phyloP scores from a whole-genome alignment of 805 yeast species.

The Candida boleticola region DNA sequence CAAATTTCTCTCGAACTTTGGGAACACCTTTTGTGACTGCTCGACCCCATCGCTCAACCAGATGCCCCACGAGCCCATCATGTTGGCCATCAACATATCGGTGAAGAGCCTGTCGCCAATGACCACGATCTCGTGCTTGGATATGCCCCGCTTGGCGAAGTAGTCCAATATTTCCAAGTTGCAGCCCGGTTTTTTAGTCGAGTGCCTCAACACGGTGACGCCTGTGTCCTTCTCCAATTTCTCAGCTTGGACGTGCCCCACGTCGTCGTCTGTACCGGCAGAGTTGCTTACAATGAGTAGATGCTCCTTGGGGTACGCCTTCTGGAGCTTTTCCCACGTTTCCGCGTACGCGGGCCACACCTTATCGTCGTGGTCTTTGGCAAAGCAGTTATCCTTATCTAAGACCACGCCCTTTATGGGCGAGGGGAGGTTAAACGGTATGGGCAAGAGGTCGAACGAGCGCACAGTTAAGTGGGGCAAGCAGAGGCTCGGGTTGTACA shows the following conservation, averaged over 20 bases:
- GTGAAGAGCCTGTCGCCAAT: conserved; percentile 92
- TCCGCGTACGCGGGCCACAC: conserved; percentile 72
- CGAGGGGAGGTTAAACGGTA: conserved; percentile 46
- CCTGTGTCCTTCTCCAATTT: conserved; percentile 63
- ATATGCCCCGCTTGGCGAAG: conserved; percentile 48
- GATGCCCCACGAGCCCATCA: conserved; percentile 82
- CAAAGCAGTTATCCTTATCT: conserved; percentile 95
- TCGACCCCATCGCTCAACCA: conserved; percentile 84
- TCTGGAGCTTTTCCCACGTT: conserved; percentile 53
- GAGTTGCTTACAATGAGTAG: conserved; percentile 85
- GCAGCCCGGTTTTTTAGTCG: conserved; percentile 83
- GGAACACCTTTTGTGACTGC: conserved; percentile 48
- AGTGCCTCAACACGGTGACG: conserved; percentile 65
- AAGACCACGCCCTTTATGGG: conserved; percentile 73
- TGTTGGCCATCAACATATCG: conserved; percentile 89
- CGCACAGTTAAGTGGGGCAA: conserved; percentile 59
- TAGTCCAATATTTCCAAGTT: conserved; percentile 62
- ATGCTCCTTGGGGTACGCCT: conserved; percentile 59
- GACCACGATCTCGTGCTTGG: conserved; percentile 62
- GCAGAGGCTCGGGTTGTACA: conserved; percentile 64
- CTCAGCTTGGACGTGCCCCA: conserved; percentile 55
- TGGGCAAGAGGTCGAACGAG: conserved; percentile 57
- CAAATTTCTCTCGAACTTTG: conserved; percentile 49
- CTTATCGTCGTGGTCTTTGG: conserved; percentile 73
- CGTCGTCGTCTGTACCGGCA: conserved; percentile 86